Evolutionary conservation across 2,329 filamentous ascomycete species (phyloP).

Genomic region (Truncatella angustata): DNA sequence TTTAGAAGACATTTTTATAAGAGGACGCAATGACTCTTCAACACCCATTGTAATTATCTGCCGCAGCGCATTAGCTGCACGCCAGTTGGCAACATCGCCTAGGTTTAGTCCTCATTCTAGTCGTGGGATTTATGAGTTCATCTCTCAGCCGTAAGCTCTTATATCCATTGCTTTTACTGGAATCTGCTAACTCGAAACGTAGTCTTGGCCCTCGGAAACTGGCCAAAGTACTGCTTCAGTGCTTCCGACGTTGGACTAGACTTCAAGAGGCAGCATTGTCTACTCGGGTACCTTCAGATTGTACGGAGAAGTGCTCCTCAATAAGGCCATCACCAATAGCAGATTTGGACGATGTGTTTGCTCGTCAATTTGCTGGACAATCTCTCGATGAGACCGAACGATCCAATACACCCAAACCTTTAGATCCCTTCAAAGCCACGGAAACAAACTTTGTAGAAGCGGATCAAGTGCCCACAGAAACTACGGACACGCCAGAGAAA

Average conservation of each 20-base stretch:
- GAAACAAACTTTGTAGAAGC: background rate
- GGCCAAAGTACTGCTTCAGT: slow-evolving; percentile 26
- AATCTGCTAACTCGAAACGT: background rate
- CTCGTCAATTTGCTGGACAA: background rate
- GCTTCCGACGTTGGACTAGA: background rate
- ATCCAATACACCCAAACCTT: background rate
- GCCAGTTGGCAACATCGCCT: slow-evolving; percentile 14
- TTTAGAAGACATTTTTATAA: slow-evolving; percentile 13
- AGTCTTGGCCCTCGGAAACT: slow-evolving; percentile 37
- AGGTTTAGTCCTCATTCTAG: background rate
- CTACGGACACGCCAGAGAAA: background rate
- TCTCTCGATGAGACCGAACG: background rate
- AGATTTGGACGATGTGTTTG: background rate
- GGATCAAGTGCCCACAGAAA: background rate
- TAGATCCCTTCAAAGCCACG: background rate
- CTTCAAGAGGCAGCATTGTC: background rate
- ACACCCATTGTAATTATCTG: slow-evolving; percentile 32
- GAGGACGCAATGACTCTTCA: slow-evolving; percentile 2
- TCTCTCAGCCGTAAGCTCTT: slow-evolving; percentile 34
- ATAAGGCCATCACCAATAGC: background rate
- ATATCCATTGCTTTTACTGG: background rate
- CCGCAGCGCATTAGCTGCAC: slow-evolving; percentile 28
- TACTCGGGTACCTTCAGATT: background rate
- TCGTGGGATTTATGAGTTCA: slow-evolving; percentile 31
- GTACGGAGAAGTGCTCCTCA: background rate